phyloP scores from a whole-genome alignment of 2,329 filamentous ascomycete genomes.

The Sporothrix curviconia region DNA sequence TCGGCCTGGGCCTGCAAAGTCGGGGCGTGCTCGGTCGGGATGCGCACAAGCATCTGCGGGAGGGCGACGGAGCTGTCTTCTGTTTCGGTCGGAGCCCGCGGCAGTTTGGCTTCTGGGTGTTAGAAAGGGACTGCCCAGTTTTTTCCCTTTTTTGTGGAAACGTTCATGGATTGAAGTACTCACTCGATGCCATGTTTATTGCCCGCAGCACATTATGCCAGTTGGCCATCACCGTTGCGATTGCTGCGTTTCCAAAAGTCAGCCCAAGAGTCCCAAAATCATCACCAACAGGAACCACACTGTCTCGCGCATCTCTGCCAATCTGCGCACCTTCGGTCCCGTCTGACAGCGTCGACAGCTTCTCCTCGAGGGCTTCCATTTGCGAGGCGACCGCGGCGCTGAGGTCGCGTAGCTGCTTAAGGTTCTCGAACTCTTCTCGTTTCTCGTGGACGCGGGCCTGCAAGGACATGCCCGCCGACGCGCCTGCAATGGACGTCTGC shows the following conservation, averaged over 20 bases:
- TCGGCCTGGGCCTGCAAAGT: constrained; percentile 56
- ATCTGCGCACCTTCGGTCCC: constrained; percentile 63
- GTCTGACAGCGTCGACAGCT: constrained; percentile 68
- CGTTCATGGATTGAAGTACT: constrained; percentile 25
- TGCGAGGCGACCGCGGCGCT: constrained; percentile 72
- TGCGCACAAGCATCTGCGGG: constrained; percentile 76
- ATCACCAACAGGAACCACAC: not conserved
- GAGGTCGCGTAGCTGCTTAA: constrained; percentile 70
- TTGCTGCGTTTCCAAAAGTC: constrained; percentile 47
- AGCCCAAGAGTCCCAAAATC: not conserved
- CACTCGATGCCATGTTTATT: constrained; percentile 81
- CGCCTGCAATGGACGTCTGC: constrained; percentile 47
- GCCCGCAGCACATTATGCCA: constrained; percentile 82
- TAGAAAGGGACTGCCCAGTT: not conserved
- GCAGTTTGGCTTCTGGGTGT: constrained; percentile 55
- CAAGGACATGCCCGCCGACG: constrained; percentile 56
- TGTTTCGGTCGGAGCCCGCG: constrained; percentile 47
- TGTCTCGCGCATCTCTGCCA: too few relatives aligned
- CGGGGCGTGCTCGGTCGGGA: constrained; percentile 72
- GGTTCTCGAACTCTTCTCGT: constrained; percentile 71
- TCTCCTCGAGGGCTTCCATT: constrained; percentile 76
- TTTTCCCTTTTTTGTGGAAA: not conserved
- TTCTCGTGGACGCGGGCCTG: constrained; percentile 77
- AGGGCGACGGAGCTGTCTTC: constrained; percentile 42
- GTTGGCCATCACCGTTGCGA: constrained; percentile 77